Percentiles rank a stretch among this genome's conserved stretches.
Evolutionary conservation across 306 rosid species (phyloP).

Genomic region (Styphnolobium japonicum): DNA sequence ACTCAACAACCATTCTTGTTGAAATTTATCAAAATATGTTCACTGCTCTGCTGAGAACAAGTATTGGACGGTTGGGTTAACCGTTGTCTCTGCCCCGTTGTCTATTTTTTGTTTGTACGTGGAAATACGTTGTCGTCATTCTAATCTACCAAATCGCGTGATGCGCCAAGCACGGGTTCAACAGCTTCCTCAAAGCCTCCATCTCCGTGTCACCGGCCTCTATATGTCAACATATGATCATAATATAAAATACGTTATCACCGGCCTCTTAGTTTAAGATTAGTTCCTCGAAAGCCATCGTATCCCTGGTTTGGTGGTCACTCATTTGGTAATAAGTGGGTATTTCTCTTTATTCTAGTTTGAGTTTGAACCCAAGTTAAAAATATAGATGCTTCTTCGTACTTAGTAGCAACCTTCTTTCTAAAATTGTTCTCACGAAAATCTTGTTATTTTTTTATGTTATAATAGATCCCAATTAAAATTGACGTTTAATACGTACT

Average conservation of each 20-base stretch:
- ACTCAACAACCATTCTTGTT: neutral
- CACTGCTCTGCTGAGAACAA: too few species aligned
- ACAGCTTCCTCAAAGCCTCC: neutral
- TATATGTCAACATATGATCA: neutral
- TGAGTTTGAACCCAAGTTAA: too few species aligned
- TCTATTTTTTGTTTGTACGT: neutral
- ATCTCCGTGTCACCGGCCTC: neutral
- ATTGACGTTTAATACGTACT: neutral
- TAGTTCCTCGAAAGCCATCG: too few species aligned
- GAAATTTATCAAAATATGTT: neutral
- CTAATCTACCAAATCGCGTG: neutral
- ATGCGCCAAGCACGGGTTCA: neutral
- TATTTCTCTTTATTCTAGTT: too few species aligned
- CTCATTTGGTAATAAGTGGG: too few species aligned
- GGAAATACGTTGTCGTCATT: neutral
- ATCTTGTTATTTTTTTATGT: neutral
- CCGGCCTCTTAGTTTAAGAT: too few species aligned
- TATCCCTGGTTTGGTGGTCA: too few species aligned
- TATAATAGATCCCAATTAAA: neutral
- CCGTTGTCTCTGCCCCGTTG: neutral
- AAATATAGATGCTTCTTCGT: too few species aligned
- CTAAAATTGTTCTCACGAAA: too few species aligned
- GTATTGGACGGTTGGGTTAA: neutral
- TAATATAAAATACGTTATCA: neutral
- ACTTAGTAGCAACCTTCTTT: neutral